Evolutionary conservation across 225 moss, liverwort and hornwort genomes (phyloP), one percentile per base, ranked within the genome.

Genomic region (Anthoceros angustus): DNA sequence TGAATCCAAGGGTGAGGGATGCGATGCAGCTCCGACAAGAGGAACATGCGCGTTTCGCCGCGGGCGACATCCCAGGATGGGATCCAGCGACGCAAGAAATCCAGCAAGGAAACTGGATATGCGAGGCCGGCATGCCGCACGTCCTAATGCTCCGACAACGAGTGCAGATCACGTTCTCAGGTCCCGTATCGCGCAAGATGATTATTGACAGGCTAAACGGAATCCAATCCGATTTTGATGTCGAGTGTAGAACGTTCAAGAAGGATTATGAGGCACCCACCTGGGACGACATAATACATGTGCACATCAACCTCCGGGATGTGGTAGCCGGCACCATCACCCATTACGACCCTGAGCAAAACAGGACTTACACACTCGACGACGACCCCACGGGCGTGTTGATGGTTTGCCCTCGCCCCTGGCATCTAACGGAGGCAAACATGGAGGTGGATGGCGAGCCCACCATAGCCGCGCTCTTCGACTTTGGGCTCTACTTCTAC

Each of bases 221-320:
- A n/a, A n/a, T n/a, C n/a, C n/a, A n/a, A n/a, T n/a, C n/a, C n/a
- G n/a, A n/a, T n/a, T n/a, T n/a, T n/a, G n/a, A n/a, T n/a, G 81
- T 74, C 48, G 89, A 86, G 21, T 86, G 86, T 8, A 89, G 84
- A 73, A 80, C 86, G 84, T 86, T 89, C 74, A 89, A 86, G 89
- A 81, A 86, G 8, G 88, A 88, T 65, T 88, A 86, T 38, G 88
- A 88, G 39, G 88, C 88, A 23, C 88, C 88, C 4, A 88, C 86
- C 21, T 88, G 88, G 88, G 86, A 88, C 25, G 86, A 86, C 72
- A 74, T 86, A 63, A 75, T 88, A 55, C 42, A 41, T 24, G 88
- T 83, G 9, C 88, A 88, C 23, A 71, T 82, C 64, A 88, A 86
- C 69, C 70, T 88, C 10, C 68, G 68, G 0, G 88, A 88, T 25